Evolutionary conservation across 352 stramenopile genomes (phyloP), one percentile per base, ranked within the genome.

Genomic region (Pilasporangium apinafurcum): DNA sequence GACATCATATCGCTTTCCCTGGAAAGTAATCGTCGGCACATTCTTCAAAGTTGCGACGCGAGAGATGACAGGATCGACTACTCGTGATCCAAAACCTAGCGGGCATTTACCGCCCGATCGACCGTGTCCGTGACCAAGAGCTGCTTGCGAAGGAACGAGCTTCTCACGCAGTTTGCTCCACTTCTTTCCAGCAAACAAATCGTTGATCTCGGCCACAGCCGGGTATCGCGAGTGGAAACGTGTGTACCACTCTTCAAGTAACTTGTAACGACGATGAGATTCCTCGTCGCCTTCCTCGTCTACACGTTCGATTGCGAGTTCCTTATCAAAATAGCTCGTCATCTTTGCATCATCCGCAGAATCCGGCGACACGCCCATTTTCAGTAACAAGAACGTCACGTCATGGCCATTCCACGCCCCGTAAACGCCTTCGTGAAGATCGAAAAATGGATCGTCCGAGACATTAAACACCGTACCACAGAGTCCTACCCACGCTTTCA

Each of bases 391-490:
- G 28, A 54, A 68, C 21, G 73, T 80, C 17, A 79, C 59, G 17
- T 86, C 73, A 24, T 81, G 69, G 2, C 46, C 51, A n/a, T 67
- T 46, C 68, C 73, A 86, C 5, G 37, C 49, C n/a, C 50, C 59
- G 26, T 86, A 86, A 7, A 76, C 47, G 4, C 64, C 67, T n/a
- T 20, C 37, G 8, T 27, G 22, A 3, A 31, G 21, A 13, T 74
- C 60, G 37, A 84, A 84, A 48, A 84, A 81, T 21, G 59, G 41
- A 17, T 80, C 71, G 25, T 55, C 58, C 24, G 56, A 27, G 27
- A 86, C 65, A 32, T 83, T 53, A 31, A 86, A 83, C 4, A 56
- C 59, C 8, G 66, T 73, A 13, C 68, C 73, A 26, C 66, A 81
- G 22, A 86, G 37, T 17, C 67, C 65, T 22, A 86, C 73, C 68